phyloP scores from a whole-genome alignment of 2,329 filamentous ascomycete genomes.

The Neonectria sp. region DNA sequence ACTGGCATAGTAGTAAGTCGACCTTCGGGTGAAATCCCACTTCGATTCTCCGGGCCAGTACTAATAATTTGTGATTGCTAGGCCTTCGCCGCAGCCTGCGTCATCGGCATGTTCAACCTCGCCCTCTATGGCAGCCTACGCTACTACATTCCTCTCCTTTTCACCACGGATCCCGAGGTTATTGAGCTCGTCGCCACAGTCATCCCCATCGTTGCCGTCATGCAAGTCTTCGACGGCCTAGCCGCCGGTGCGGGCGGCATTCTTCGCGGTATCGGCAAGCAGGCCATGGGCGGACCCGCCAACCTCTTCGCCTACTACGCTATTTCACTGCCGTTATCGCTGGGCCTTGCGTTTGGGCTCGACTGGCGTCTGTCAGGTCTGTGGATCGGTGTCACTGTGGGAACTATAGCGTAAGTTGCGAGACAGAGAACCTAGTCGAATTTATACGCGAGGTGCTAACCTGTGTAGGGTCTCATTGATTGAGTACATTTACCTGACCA shows the following conservation, averaged over 20 bases:
- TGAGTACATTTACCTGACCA: conserved; percentile 67
- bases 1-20: conserved; percentile 81
- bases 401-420: conserved; percentile 71
- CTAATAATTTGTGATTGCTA: conserved; percentile 26
- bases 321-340: conserved; percentile 87
- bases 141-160: conserved; percentile 81
- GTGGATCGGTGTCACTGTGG: conserved; percentile 85
- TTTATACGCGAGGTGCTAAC: conserved; percentile 26
- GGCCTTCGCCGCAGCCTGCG: conserved; percentile 74
- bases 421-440: background rate
- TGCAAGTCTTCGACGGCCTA: conserved; percentile 91
- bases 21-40: background rate
- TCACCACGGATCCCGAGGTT: conserved; percentile 82
- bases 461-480: conserved; percentile 63
- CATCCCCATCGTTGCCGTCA: conserved; percentile 86
- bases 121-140: conserved; percentile 78
- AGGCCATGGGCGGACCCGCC: conserved; percentile 91
- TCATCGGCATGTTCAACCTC: conserved; percentile 87
- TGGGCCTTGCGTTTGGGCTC: conserved; percentile 83
- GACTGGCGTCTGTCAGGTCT: conserved; percentile 84
- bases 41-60: background rate
- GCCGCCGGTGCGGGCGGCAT: conserved; percentile 87
- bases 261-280: conserved; percentile 87
- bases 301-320: conserved; percentile 90
- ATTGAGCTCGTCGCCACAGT: conserved; percentile 77